Evolutionary conservation across 192 early-diverging fungal species (phyloP).

Genomic region (Diversispora eburnea): DNA sequence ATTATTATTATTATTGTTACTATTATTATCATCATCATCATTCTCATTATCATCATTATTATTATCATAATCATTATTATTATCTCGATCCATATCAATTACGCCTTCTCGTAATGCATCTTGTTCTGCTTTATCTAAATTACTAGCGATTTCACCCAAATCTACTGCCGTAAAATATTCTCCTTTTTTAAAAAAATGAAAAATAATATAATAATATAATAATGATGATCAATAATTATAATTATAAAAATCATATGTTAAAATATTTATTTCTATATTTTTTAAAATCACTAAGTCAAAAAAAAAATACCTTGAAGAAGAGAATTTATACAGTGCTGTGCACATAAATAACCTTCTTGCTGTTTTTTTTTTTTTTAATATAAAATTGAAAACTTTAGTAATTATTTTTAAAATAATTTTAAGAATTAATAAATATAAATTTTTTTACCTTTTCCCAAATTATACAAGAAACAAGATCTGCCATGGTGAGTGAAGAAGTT

Average conservation of each 20-base stretch:
- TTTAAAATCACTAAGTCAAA: conserved; percentile 9
- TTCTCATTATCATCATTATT: no score
- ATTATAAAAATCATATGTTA: background rate
- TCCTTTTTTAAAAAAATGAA: conserved; percentile 38
- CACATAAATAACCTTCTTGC: conserved; percentile 80
- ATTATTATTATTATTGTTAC: no score
- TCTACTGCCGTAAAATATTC: conserved; percentile 75
- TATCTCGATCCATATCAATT: background rate
- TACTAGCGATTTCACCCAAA: conserved; percentile 61
- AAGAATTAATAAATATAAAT: background rate
- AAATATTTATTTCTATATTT: background rate
- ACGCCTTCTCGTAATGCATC: conserved; percentile 37
- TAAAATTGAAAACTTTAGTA: background rate
- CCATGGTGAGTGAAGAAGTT: background rate
- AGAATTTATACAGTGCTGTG: conserved; percentile 79
- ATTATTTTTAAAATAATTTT: background rate
- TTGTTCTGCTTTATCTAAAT: conserved; percentile 63
- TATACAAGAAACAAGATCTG: conserved; percentile 15
- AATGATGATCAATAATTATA: background rate
- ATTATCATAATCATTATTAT: background rate
- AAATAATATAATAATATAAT: background rate
- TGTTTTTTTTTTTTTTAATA: conserved; percentile 17
- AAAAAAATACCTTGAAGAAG: conserved; percentile 50
- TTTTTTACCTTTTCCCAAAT: conserved; percentile 30
- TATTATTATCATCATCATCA: no score